These are phyloP conservation scores for Colletotrichum sp. DNA, from an alignment of 2,329 filamentous ascomycete genomes.

Conservation along the genomic window DNA sequence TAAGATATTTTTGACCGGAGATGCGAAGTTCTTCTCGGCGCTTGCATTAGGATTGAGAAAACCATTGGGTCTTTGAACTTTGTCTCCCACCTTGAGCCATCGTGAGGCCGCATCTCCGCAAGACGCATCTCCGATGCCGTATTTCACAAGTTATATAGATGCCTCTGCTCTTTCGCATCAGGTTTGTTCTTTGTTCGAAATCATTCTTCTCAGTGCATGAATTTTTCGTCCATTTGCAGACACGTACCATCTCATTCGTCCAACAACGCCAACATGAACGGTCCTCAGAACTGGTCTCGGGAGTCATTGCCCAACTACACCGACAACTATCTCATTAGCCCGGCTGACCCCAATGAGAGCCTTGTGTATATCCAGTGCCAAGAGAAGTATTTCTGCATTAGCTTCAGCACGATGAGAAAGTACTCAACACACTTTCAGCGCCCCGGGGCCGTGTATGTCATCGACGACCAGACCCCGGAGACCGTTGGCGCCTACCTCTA, in stretches of 20 bases:
- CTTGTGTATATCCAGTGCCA: not conserved
- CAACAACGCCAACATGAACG: not conserved
- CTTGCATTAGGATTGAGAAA: too few species aligned
- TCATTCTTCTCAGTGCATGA: not conserved
- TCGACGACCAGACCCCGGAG: not conserved
- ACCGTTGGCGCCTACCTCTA: not conserved
- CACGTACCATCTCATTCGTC: not conserved
- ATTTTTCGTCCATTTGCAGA: not conserved
- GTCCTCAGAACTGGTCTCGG: not conserved
- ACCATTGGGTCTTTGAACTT: too few species aligned
- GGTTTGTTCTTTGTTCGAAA: not conserved
- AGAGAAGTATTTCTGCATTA: not conserved
- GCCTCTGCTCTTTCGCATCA: not conserved
- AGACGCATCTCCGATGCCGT: not conserved
- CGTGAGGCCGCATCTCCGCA: too few species aligned
- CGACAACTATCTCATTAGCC: not conserved
- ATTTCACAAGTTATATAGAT: not conserved
- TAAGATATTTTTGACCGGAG: too few species aligned
- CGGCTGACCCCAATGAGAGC: accelerated
- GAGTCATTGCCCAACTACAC: not conserved
- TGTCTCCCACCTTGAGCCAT: too few species aligned
- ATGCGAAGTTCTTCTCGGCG: too few species aligned
- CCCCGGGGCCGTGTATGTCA: not conserved
- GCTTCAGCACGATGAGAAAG: not conserved
- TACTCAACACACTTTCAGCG: not conserved